Evolutionary conservation across 495 filamentous ascomycete genomes (phyloP).

Genomic region (Penicillium taxi): DNA sequence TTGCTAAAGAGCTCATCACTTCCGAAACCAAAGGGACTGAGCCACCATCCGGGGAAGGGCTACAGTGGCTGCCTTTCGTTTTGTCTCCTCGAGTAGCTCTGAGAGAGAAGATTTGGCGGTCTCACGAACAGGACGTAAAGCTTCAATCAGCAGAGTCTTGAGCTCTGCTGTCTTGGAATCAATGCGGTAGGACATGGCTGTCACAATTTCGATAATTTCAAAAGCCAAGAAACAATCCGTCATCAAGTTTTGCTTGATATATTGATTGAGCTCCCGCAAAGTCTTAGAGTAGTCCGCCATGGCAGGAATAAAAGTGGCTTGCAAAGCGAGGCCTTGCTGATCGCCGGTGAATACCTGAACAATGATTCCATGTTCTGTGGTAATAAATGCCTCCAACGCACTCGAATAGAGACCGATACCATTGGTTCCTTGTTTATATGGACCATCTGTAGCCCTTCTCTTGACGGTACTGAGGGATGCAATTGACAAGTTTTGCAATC

Average conservation of each 20-base stretch:
- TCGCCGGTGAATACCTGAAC: constrained; percentile 74
- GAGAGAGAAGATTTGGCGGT: constrained; percentile 81
- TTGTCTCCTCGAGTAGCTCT: constrained; percentile 81
- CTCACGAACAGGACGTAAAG: constrained; percentile 80
- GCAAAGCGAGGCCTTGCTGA: constrained; percentile 70
- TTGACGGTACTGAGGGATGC: constrained; percentile 85
- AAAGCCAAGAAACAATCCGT: constrained; percentile 96
- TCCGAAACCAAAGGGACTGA: constrained; percentile 71
- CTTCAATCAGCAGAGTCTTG: constrained; percentile 72
- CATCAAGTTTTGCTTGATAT: constrained; percentile 75
- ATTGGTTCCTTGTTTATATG: constrained; percentile 87
- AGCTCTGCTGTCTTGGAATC: constrained; percentile 79
- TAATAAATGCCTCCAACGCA: constrained; percentile 76
- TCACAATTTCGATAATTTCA: constrained; percentile 90
- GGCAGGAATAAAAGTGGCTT: constrained; percentile 64
- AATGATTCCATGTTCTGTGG: constrained; percentile 83
- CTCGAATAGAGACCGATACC: constrained; percentile 86
- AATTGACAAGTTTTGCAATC: constrained; percentile 73
- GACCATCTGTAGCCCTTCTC: constrained; percentile 66
- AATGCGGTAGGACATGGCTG: constrained; percentile 66
- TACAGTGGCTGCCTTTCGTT: constrained; percentile 52
- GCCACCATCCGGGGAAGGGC: constrained; percentile 73
- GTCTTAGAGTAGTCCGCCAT: constrained; percentile 79
- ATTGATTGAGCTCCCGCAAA: constrained; percentile 77
- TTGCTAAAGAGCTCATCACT: constrained; percentile 78